Conservation (phyloP, 2,329 filamentous ascomycete genomes). For the Akanthomyces muscarius region DNA sequence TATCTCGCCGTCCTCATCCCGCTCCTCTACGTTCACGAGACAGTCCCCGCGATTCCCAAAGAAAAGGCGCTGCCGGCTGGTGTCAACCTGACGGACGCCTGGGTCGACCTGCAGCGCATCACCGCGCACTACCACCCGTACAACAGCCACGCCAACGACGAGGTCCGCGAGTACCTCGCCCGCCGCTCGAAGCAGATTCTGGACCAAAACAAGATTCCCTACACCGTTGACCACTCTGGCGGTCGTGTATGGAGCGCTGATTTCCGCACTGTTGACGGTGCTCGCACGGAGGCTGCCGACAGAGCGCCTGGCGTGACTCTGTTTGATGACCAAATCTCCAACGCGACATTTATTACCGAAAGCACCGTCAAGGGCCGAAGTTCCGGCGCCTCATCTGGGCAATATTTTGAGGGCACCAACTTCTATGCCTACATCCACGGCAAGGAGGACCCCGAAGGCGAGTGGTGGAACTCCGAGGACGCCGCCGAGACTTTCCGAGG, state of each 20-base stretch:
- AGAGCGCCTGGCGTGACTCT: conserved; percentile 52
- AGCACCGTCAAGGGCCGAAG: conserved; percentile 21
- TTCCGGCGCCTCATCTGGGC: conserved; percentile 37
- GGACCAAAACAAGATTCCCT: conserved; percentile 52
- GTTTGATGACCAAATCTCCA: conserved; percentile 75
- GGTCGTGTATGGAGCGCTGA: conserved; percentile 26
- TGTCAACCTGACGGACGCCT: conserved; percentile 79
- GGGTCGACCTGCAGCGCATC: conserved; percentile 74
- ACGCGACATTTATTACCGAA: conserved; percentile 60
- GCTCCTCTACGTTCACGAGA: conserved; percentile 69
- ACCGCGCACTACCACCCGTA: conserved; percentile 79
- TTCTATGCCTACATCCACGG: conserved; percentile 89
- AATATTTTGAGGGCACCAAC: conserved; percentile 92
- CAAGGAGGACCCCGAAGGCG: conserved; percentile 64
- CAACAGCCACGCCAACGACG: conserved; percentile 80
- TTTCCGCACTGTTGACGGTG: not conserved
- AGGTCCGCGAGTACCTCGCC: conserved; percentile 73
- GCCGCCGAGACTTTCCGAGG: conserved; percentile 46
- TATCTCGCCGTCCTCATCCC: conserved; percentile 76
- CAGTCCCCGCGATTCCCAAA: conserved; percentile 58
- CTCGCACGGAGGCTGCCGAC: not conserved
- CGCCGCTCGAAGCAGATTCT: conserved; percentile 67
- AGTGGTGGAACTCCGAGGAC: conserved; percentile 62
- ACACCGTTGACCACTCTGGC: conserved; percentile 37
- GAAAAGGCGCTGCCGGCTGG: conserved; percentile 50